Percentiles rank a stretch among this genome's conserved stretches.
Evolutionary conservation across 2,329 filamentous ascomycete species (phyloP).

Genomic region (Penicillium sp.): DNA sequence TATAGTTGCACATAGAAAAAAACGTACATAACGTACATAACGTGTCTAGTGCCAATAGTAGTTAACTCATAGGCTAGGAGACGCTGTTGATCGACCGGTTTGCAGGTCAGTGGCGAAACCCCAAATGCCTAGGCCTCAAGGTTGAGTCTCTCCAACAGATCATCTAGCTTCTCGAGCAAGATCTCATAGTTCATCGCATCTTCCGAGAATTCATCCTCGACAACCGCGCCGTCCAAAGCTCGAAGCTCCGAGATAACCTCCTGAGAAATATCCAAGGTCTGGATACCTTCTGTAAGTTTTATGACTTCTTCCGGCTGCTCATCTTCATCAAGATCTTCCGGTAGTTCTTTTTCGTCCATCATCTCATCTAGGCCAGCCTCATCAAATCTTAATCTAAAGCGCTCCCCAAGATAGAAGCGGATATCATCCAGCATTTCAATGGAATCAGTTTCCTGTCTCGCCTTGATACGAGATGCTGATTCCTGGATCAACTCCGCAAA

Average conservation of each 20-base stretch:
- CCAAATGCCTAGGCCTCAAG: slow-evolving; percentile 62
- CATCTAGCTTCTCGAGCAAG: slow-evolving; percentile 79
- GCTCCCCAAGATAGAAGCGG: slow-evolving; percentile 82
- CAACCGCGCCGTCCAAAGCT: slow-evolving; percentile 74
- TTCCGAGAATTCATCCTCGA: slow-evolving; percentile 80
- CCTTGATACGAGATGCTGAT: slow-evolving; percentile 72
- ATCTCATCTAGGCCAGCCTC: slow-evolving; percentile 80
- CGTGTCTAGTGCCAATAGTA: no score
- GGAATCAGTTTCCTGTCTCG: slow-evolving; percentile 86
- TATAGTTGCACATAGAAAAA: no score
- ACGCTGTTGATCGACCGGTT: no score
- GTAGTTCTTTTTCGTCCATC: slow-evolving; percentile 51
- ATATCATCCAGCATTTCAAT: slow-evolving; percentile 96
- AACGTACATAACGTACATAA: no score
- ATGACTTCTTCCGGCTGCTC: slow-evolving; percentile 25
- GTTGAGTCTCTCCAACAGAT: slow-evolving; percentile 71
- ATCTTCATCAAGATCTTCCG: slow-evolving; percentile 21
- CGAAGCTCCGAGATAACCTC: slow-evolving; percentile 50
- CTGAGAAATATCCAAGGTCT: slow-evolving; percentile 25
- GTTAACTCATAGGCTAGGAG: neutral
- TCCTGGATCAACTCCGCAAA: slow-evolving; percentile 85
- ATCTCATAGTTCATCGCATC: slow-evolving; percentile 89
- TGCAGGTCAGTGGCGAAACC: neutral
- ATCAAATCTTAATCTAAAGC: slow-evolving; percentile 87
- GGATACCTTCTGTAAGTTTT: slow-evolving; percentile 24